phyloP scores from a whole-genome alignment of 2,329 filamentous ascomycete species.

The Penicillium expansum region DNA sequence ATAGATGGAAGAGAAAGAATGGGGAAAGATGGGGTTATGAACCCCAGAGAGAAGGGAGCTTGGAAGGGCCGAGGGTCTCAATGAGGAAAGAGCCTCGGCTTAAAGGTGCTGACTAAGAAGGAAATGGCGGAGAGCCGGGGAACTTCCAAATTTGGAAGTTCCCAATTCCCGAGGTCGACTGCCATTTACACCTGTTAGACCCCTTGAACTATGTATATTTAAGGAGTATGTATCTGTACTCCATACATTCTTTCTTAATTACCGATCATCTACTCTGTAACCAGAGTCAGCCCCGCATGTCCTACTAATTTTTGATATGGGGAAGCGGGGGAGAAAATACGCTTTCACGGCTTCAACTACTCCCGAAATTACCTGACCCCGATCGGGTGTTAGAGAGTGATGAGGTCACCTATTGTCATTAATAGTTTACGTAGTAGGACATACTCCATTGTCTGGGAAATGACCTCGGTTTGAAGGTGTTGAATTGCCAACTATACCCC shows the following conservation, averaged over 20 bases:
- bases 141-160: background rate
- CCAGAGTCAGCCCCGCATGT: background rate
- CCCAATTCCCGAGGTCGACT: background rate
- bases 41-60: constrained; percentile 17
- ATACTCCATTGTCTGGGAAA: background rate
- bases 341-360: constrained; percentile 1
- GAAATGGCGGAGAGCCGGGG: background rate
- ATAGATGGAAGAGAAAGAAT: background rate
- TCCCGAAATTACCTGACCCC: constrained; percentile 20
- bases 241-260: background rate
- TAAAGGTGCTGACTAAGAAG: constrained; percentile 6
- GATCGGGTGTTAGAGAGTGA: constrained; percentile 5
- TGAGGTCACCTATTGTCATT: background rate
- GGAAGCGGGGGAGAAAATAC: background rate
- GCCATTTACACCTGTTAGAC: background rate
- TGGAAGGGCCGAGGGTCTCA: constrained; percentile 18
- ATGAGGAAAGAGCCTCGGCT: constrained; percentile 27
- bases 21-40: constrained; percentile 13
- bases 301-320: background rate
- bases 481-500: background rate
- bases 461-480: background rate
- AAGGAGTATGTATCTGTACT: too few species aligned
- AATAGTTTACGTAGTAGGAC: background rate
- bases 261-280: background rate
- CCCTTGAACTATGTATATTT: too few species aligned